Percentiles rank a stretch among this genome's conserved stretches.
These are phyloP conservation scores for baker's yeast (Saccharomyces cerevisiae) DNA, from an alignment of 805 yeast species.

Conservation along the genomic window DNA sequence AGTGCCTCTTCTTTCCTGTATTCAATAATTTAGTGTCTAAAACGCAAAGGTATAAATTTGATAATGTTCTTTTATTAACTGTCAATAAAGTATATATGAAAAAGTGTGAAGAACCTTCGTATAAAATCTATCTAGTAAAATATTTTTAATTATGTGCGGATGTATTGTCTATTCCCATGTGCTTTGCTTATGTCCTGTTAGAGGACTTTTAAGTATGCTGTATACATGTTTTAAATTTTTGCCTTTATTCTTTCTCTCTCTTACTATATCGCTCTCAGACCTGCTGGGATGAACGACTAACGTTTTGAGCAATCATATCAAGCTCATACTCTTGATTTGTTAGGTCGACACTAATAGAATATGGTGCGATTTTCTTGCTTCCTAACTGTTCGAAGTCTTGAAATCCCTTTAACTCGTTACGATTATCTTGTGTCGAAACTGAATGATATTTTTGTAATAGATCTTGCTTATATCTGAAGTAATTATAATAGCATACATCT, in stretches of 20 bases:
- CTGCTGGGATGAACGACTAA: not conserved
- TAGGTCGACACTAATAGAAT: constrained; percentile 4
- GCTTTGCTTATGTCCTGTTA: not conserved
- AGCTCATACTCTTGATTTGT: constrained; percentile 8
- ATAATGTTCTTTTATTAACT: too few relatives aligned
- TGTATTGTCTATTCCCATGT: not conserved
- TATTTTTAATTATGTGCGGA: not conserved
- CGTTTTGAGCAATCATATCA: constrained; percentile 1
- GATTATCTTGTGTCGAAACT: not conserved
- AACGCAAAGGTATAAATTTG: too few relatives aligned
- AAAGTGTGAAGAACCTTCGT: not conserved
- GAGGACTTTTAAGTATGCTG: not conserved
- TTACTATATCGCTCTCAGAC: not conserved
- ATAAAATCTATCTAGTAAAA: not conserved
- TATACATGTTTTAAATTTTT: not conserved
- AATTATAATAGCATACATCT: constrained; percentile 81
- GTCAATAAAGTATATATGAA: too few relatives aligned
- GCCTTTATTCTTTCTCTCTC: not conserved
- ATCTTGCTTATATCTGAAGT: constrained; percentile 40
- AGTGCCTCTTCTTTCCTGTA: too few relatives aligned
- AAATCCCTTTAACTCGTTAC: not conserved
- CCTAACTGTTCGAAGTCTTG: not conserved
- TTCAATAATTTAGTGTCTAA: too few relatives aligned
- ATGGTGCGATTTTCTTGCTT: constrained; percentile 2
- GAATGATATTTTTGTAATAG: not conserved